These are phyloP conservation scores for Chlorella sp. DNA, from an alignment of 139 green algal genomes.

Conservation along the genomic window DNA sequence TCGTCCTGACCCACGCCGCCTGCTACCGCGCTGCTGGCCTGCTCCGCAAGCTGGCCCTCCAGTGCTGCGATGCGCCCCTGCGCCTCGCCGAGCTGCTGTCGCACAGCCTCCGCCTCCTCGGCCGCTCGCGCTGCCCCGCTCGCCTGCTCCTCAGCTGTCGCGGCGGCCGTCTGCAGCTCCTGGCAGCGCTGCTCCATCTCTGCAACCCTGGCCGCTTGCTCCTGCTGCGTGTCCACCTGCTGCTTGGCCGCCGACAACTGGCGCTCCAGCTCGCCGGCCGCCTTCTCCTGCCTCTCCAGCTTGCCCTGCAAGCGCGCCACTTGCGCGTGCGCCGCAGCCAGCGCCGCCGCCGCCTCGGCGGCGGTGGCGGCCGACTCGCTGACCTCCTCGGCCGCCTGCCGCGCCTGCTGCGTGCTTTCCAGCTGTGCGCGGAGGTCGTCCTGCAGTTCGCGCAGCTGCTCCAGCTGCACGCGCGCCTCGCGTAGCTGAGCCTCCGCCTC, in stretches of 20 bases:
- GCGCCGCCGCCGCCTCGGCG: too few relatives aligned
- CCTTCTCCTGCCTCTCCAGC: too few relatives aligned
- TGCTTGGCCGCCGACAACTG: too few relatives aligned
- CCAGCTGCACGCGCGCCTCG: neutral
- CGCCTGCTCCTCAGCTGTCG: neutral
- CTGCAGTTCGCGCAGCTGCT: too few relatives aligned
- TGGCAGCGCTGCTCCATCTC: neutral
- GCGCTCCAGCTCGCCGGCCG: too few relatives aligned
- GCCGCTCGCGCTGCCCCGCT: too few relatives aligned
- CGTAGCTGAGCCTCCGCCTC: conserved; percentile 15
- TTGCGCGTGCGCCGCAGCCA: too few relatives aligned
- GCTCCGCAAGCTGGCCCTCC: neutral
- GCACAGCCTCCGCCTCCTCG: neutral
- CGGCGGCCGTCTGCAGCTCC: neutral
- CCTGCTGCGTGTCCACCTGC: conserved; percentile 3
- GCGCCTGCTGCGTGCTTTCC: neutral
- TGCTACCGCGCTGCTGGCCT: too few relatives aligned
- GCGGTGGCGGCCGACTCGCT: too few relatives aligned
- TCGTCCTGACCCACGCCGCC: too few relatives aligned
- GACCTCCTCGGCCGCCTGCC: neutral
- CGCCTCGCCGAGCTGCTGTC: neutral
- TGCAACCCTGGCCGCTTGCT: neutral
- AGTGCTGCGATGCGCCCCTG: neutral
- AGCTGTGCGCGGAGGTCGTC: conserved; percentile 17
- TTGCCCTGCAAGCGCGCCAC: too few relatives aligned